A percentile compares a stretch with the other conserved stretches of the same genome.
Conservation (phyloP, 2,329 filamentous ascomycete species). For the Xylaria arbuscula region DNA sequence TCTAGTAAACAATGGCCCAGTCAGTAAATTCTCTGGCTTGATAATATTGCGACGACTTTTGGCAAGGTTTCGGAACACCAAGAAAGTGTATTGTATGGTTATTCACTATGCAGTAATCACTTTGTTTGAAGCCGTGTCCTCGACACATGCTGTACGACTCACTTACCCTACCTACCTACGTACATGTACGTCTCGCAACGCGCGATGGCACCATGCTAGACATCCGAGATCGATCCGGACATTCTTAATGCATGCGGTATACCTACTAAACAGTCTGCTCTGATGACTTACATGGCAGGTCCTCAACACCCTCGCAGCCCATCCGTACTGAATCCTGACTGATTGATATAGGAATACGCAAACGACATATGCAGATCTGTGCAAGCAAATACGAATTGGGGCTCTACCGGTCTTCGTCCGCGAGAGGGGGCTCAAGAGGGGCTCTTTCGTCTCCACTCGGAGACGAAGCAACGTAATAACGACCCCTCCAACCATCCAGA, state of each 20-base stretch:
- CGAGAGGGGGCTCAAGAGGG: background rate
- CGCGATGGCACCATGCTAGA: constrained; percentile 25
- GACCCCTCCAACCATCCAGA: constrained; percentile 5
- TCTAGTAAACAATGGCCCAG: constrained; percentile 32
- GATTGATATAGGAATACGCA: constrained; percentile 10
- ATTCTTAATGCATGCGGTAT: constrained; percentile 27
- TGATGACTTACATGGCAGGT: constrained; percentile 25
- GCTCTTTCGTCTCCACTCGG: constrained; percentile 2
- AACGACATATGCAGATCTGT: background rate
- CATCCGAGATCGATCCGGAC: constrained; percentile 29
- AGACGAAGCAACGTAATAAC: constrained; percentile 5
- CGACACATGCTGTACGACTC: constrained; percentile 32
- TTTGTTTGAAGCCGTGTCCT: constrained; percentile 14
- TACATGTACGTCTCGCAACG: constrained; percentile 23
- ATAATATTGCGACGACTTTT: constrained; percentile 18
- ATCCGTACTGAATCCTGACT: background rate
- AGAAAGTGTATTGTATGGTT: constrained; percentile 25
- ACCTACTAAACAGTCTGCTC: background rate
- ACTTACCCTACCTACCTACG: constrained; percentile 27
- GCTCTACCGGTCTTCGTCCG: background rate
- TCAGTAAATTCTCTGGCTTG: constrained; percentile 13
- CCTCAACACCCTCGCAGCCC: background rate
- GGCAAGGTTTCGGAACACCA: constrained; percentile 17
- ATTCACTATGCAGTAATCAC: constrained; percentile 23
- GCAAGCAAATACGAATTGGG: constrained; percentile 6